Percentiles rank a stretch among this genome's conserved stretches.
Evolutionary conservation across 331 rosid genomes (phyloP).

Genomic region (Rhamnella rubrinervis): DNA sequence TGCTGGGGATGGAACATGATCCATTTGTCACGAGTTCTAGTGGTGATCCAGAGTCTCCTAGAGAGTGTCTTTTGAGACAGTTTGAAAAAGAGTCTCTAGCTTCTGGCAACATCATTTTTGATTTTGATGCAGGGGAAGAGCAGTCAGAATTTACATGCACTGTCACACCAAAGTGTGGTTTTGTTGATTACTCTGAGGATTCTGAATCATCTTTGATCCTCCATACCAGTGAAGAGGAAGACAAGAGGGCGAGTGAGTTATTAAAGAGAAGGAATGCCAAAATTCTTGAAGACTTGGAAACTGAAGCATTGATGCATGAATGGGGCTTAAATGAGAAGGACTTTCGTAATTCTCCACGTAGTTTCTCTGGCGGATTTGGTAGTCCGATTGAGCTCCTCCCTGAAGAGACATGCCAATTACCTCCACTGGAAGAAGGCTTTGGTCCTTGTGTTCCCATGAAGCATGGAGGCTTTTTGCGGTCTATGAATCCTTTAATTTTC

Average conservation of each 20-base stretch:
- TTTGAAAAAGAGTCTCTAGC: constrained; percentile 62
- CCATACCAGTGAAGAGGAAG: constrained; percentile 61
- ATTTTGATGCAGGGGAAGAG: constrained; percentile 41
- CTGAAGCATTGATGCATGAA: constrained; percentile 66
- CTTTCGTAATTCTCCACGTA: constrained; percentile 50
- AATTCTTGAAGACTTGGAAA: constrained; percentile 70
- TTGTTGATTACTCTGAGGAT: constrained; percentile 25
- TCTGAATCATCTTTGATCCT: constrained; percentile 53
- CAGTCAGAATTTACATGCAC: constrained; percentile 27
- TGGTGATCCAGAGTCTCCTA: constrained; percentile 64
- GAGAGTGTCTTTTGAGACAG: constrained; percentile 68
- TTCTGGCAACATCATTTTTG: constrained; percentile 39
- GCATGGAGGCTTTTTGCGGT: constrained; percentile 63
- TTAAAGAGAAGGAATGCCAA: constrained; percentile 60
- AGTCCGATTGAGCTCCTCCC: constrained; percentile 74
- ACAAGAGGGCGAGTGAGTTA: constrained; percentile 43
- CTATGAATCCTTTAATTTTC: constrained; percentile 65
- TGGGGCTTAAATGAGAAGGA: constrained; percentile 78
- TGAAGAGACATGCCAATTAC: constrained; percentile 43
- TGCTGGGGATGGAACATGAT: constrained; percentile 48
- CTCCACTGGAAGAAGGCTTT: constrained; percentile 65
- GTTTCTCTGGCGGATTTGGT: constrained; percentile 72
- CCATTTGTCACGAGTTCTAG: constrained; percentile 38
- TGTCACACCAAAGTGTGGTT: constrained; percentile 16
- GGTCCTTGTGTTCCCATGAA: constrained; percentile 52